Evolutionary conservation across 805 yeast genomes (phyloP), one percentile per base, ranked within the genome.

Genomic region (Metschnikowia sp.): DNA sequence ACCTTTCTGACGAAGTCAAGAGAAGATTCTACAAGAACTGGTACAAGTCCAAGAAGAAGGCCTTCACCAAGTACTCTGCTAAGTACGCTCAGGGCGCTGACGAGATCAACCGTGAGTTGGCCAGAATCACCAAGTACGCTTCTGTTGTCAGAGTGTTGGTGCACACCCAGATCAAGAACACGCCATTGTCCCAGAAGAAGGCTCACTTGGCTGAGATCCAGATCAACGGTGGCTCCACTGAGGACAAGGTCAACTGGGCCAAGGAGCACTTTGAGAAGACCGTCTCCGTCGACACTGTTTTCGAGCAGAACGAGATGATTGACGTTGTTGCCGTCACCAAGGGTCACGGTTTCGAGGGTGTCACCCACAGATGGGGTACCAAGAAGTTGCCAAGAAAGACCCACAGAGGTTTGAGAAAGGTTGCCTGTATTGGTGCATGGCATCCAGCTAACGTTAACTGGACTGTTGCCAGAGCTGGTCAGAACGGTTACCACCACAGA

Each of bases 311-410:
- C 81, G 99, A 94, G 84, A 84, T 88, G 86, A 84, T 94, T 67
- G 99, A 94, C 70, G 98, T 88, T 69, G 86, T 94, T 71, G 99
- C 97, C 72, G 96, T 94, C 72, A 94, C 99, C 86, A 92, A 88
- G 85, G 99, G 99, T 94, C 97, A 94, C 84, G 99, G 99, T 85
- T 91, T 88, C 89, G 99, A 94, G 82, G 99, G 99, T 91, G 97
- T 92, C 71, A 94, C 99, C 83, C 97, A 91, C 90, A 89, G 99
- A 88, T 94, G 98, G 98, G 99, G 99, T 76, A 94, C 99, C 87
- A 95, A 91, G 91, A 91, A 87, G 85, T 83, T 94, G 67, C 99
- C 99, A 81, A 90, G 99, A 84, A 94, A 94, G 96, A 94, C 99
- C 77, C 99, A 94, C 81, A 91, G 98, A 88, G 99, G 99, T 92